Evolutionary conservation across 1,284 basidiomycete genomes (phyloP).

Genomic region (Ustilago cynodontis): DNA sequence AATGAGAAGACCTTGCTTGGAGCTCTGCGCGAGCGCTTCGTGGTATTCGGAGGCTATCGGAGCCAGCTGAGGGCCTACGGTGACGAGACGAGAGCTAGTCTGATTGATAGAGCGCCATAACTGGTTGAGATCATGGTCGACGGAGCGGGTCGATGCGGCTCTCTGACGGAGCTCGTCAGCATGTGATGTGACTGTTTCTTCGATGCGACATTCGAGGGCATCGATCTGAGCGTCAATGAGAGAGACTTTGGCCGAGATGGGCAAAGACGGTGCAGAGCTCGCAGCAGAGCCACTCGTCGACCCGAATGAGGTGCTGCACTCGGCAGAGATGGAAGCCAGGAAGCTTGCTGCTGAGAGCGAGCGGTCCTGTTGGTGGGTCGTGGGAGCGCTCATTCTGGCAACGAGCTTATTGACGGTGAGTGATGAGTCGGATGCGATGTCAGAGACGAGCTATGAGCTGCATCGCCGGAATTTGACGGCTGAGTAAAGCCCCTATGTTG

Average conservation of each 20-base stretch:
- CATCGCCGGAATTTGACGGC: conserved; percentile 16
- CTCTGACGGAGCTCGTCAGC: conserved; percentile 33
- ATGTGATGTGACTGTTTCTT: conserved; percentile 28
- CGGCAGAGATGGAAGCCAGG: conserved; percentile 48
- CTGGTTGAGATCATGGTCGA: conserved; percentile 38
- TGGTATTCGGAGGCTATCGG: conserved; percentile 32
- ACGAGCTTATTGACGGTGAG: background rate
- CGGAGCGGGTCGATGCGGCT: conserved; percentile 26
- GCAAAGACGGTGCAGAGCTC: conserved; percentile 33
- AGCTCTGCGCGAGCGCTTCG: conserved; percentile 38
- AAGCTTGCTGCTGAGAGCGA: conserved; percentile 44
- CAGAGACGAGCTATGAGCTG: background rate
- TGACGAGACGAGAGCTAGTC: conserved; percentile 36
- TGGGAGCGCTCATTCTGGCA: conserved; percentile 27
- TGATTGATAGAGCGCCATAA: conserved; percentile 45
- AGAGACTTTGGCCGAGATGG: conserved; percentile 50
- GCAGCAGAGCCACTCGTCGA: conserved; percentile 11
- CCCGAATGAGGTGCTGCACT: conserved; percentile 31
- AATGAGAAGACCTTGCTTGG: conserved; percentile 37
- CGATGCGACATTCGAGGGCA: conserved; percentile 28
- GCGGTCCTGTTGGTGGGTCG: conserved; percentile 11
- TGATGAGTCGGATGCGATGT: background rate
- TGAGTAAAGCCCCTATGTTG: background rate
- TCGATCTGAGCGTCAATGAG: conserved; percentile 57
- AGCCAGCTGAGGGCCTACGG: conserved; percentile 28